Evolutionary conservation across 352 stramenopile genomes (phyloP).

Genomic region (Globisporangium cylindrosporum): DNA sequence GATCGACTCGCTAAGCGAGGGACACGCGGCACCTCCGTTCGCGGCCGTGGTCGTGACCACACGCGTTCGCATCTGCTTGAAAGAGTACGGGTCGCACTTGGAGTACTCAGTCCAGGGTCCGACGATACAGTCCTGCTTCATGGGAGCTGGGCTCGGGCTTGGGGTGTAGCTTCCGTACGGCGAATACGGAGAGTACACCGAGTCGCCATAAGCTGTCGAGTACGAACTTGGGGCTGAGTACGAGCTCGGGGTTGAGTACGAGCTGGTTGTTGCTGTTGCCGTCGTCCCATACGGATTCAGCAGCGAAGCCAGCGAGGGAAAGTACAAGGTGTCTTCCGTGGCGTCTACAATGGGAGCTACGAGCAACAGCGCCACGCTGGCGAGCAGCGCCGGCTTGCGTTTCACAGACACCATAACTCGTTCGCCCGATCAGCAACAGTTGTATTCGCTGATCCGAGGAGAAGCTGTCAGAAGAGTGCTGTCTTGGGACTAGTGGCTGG

Average conservation of each 20-base stretch:
- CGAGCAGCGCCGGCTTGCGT: background rate
- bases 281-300: background rate
- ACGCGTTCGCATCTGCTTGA: constrained; percentile 36
- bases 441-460: too few relatives aligned
- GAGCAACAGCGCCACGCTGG: background rate
- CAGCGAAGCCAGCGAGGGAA: background rate
- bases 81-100: constrained; percentile 25
- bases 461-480: background rate
- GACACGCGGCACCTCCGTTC: constrained; percentile 28
- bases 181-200: background rate
- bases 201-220: background rate
- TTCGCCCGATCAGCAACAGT: background rate
- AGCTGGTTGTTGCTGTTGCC: background rate
- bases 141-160: background rate
- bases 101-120: constrained; percentile 30
- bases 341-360: background rate
- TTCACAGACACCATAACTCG: constrained; percentile 5
- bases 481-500: too few relatives aligned
- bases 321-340: constrained; percentile 7
- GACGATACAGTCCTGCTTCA: constrained; percentile 31
- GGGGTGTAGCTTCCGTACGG: constrained; percentile 2
- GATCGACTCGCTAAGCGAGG: constrained; percentile 25
- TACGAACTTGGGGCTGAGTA: background rate
- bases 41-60: constrained; percentile 23
- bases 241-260: background rate